Evolutionary conservation across 768 basidiomycete species (phyloP), one percentile per base, ranked within the genome.

Genomic region (Trametes punicea): DNA sequence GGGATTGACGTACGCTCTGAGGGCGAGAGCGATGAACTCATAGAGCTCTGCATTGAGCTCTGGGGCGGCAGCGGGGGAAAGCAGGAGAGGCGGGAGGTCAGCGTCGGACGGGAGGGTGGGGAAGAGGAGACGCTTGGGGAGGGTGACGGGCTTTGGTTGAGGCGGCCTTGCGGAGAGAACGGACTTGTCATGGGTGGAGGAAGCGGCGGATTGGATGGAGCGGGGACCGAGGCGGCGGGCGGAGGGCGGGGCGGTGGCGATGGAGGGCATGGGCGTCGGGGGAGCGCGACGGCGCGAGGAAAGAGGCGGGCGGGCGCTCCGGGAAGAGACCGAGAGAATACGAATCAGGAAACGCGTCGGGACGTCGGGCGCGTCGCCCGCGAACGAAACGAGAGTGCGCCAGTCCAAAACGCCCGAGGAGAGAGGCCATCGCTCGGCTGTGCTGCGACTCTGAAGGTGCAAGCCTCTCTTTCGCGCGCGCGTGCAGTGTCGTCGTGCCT

Each of bases 1-100:
- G 1, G 88, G 86, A 44, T 83, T 81, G 33, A 94, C 82, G 64
- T 79, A 88, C 6, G 90, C 90, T 30, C 91, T 80, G 21, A 94
- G 77, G 9, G 84, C 80, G 55, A 93, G 84, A 0, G 92, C 90
- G 29, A 92, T 75, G 55, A 92, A 77, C 70, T 93, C 87, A 65
- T 93, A 92, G 4, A 88, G 70, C 65, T 88, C 87, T 5, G 78
- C 75, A 53, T 80, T 77, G 56, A 93, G 79, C 45, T 88, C 83
- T 21, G 77, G 75, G 0, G 77, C 70, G 8, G 74, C 73, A 11
- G 65, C 53, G 0, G 75, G 71, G 0, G 78, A 71, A 25, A 73
- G 68, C 54, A 88, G 78, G 21, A 88, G 70, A 9, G 81, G 75
- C 3, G 86, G 85, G 16, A 81, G 70, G 27, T 76, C 75, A 9